phyloP scores from a whole-genome alignment of 1,139 yeast species.

The Taphrina deformans region DNA sequence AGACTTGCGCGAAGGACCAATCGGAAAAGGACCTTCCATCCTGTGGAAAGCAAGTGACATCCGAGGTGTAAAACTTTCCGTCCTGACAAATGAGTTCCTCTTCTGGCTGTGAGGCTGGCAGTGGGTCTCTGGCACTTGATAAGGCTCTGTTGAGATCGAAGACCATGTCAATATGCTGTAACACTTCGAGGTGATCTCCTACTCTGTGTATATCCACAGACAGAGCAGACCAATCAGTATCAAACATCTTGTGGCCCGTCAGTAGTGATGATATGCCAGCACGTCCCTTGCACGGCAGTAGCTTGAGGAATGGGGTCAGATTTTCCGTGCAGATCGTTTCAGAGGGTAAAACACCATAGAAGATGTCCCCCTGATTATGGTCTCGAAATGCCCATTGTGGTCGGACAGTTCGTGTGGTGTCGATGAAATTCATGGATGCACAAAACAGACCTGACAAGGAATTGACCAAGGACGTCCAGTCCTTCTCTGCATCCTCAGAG shows the following conservation, averaged over 20 bases:
- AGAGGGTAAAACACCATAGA: slow-evolving; percentile 87
- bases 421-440: slow-evolving; percentile 89
- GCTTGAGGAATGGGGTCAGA: slow-evolving; percentile 85
- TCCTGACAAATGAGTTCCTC: slow-evolving; percentile 70
- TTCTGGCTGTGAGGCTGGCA: slow-evolving; percentile 59
- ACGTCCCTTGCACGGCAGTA: slow-evolving; percentile 89
- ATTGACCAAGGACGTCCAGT: slow-evolving; percentile 74
- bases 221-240: slow-evolving; percentile 93
- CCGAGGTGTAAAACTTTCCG: slow-evolving; percentile 55
- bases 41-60: slow-evolving; percentile 76
- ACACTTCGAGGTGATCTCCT: slow-evolving; percentile 53
- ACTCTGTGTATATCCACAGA: slow-evolving; percentile 73
- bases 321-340: slow-evolving; percentile 98
- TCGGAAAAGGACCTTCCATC: slow-evolving; percentile 53
- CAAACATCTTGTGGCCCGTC: slow-evolving; percentile 95
- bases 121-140: slow-evolving; percentile 39
- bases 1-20: slow-evolving; percentile 64
- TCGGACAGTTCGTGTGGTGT: slow-evolving; percentile 70
- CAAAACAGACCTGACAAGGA: slow-evolving; percentile 89
- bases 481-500: slow-evolving; percentile 44
- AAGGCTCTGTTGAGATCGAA: slow-evolving; percentile 74
- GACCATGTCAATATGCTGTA: slow-evolving; percentile 72
- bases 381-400: slow-evolving; percentile 57
- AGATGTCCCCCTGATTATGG: slow-evolving; percentile 43
- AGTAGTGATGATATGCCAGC: slow-evolving; percentile 83